Evolutionary conservation across 2,329 filamentous ascomycete species (phyloP).

Genomic region (Pseudocercospora fuligena): DNA sequence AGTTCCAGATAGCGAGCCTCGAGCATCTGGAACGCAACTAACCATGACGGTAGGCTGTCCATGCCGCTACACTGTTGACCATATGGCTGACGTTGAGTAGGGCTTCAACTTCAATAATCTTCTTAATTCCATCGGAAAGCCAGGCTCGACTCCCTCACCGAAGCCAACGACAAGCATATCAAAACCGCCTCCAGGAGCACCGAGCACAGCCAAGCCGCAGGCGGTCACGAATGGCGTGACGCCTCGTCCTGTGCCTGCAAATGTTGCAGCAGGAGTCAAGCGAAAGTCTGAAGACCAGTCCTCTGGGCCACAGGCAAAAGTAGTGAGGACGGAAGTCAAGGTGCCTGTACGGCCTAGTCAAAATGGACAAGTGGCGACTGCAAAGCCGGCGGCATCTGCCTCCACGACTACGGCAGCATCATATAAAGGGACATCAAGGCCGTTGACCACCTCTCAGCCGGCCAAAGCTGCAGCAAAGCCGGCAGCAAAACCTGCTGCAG

Average conservation of each 20-base stretch:
- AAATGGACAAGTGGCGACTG: conserved; percentile 7
- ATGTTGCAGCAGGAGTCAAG: conserved; percentile 39
- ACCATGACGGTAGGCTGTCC: conserved; percentile 27
- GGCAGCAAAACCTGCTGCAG: conserved; percentile 4
- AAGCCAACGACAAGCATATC: conserved; percentile 23
- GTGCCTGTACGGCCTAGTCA: conserved; percentile 34
- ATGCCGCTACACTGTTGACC: background rate
- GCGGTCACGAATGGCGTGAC: conserved; percentile 26
- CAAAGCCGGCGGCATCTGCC: conserved; percentile 33
- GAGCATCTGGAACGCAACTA: conserved; percentile 19
- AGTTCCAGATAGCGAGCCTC: conserved; percentile 23
- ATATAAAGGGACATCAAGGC: conserved; percentile 27
- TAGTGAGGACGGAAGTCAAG: conserved; percentile 36
- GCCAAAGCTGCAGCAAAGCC: conserved; percentile 20
- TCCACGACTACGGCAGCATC: conserved; percentile 21
- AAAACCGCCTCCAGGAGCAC: conserved; percentile 23
- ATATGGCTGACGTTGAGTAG: background rate
- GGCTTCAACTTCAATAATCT: conserved; percentile 8
- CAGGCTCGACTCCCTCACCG: conserved; percentile 24
- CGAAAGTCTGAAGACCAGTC: conserved; percentile 45
- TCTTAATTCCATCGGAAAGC: conserved; percentile 3
- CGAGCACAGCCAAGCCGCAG: conserved; percentile 23
- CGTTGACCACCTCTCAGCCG: conserved; percentile 18
- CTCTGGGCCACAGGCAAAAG: conserved; percentile 41
- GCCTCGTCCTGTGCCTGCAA: conserved; percentile 29